Percentiles rank a stretch among this genome's conserved stretches.
phyloP scores from a whole-genome alignment of 768 basidiomycete species.

The Chalciporus pseudorubinellus region DNA sequence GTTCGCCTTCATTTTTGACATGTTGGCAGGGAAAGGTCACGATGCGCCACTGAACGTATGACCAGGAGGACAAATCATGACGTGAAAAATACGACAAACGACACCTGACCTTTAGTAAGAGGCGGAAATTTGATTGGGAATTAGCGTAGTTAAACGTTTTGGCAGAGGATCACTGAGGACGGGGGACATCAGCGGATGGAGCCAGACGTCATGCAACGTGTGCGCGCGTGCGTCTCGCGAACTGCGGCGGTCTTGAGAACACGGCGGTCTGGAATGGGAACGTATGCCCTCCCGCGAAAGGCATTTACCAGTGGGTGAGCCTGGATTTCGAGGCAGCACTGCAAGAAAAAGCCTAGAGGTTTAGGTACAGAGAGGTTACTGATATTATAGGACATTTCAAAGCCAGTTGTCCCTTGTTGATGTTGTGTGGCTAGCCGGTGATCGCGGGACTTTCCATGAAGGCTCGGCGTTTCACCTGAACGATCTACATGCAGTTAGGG shows the following conservation, averaged over 20 bases:
- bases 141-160: slow-evolving; percentile 35
- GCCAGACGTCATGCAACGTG: slow-evolving; percentile 1
- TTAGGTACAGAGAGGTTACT: neutral
- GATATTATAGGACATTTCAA: slow-evolving; percentile 11
- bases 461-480: slow-evolving; percentile 12
- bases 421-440: slow-evolving; percentile 11
- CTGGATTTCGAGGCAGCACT: too few species aligned
- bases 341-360: too few species aligned
- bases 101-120: slow-evolving; percentile 16
- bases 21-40: neutral
- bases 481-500: slow-evolving; percentile 20
- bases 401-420: slow-evolving; percentile 2
- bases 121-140: slow-evolving; percentile 25
- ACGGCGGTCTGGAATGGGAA: neutral
- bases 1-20: slow-evolving; percentile 1
- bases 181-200: slow-evolving; percentile 1
- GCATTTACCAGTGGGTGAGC: neutral
- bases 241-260: neutral
- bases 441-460: slow-evolving; percentile 23
- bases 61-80: slow-evolving; percentile 13
- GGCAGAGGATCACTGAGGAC: slow-evolving; percentile 20
- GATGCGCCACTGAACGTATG: slow-evolving; percentile 3
- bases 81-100: slow-evolving; percentile 13
- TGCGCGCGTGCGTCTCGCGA: neutral
- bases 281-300: slow-evolving; percentile 3